Evolutionary conservation across 2,329 filamentous ascomycete species (phyloP), one percentile per base, ranked within the genome.

Genomic region (Hortaea werneckii): DNA sequence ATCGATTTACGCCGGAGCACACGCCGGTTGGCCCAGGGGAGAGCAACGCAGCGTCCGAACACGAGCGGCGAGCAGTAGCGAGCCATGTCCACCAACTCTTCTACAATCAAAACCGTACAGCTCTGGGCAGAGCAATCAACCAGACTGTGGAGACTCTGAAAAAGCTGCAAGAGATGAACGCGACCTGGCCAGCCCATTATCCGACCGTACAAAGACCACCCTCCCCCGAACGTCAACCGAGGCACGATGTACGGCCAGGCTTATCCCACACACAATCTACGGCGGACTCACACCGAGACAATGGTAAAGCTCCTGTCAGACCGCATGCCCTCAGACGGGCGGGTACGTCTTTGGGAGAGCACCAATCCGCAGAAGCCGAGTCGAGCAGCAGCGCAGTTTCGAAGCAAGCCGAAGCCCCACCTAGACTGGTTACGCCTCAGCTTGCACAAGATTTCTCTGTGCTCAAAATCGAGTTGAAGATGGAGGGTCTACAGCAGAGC

Each of bases 371-470:
- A 29, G 87, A 94, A 64, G 87, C 85, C n/a, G 62, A 79, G 30
- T 87, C 94, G 64, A 87, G 85, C 5, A 94, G 87, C 65, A 78
- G 75, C 50, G 69, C 76, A 13, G 81, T 32, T 13, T 26, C 78
- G n/a, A 79, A 85, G 56, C 73, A 70, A 45, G 79, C 81, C 51
- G 63, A 72, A 32, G 65, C 77, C 7, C 88, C 94, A 60, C 90
- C 90, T 10, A 77, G 92, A 53, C 74, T 98, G 26, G 83, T 96
- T 50, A 87, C 87, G 1, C 87, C 88, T 29, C 87, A 96, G 65
- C 88, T 96, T 52, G 87, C 89, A 3, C 87, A 95, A 54, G 89
- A 98, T 59, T 95, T 96, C 58, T 96, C 90, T 0, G 83, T 98
- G 29, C 69, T 98, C 53, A 98, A 96, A 68, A 73, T 98, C 50